Evolutionary conservation across 441 rosid species (phyloP).

Genomic region (Capsella rubella): DNA sequence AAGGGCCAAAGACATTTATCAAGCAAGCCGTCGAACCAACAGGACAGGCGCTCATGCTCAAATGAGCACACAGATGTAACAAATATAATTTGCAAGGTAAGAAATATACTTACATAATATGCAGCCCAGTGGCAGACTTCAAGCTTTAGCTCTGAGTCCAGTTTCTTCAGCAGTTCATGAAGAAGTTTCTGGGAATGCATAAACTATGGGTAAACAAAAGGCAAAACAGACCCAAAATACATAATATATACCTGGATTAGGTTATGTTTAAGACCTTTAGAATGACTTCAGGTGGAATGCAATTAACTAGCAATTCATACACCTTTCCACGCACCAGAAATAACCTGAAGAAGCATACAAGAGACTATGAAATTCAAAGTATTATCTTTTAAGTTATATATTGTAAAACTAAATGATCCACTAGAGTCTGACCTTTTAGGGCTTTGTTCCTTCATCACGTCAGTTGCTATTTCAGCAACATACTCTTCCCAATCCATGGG

Average conservation of each 20-base stretch:
- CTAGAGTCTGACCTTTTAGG: constrained; percentile 69
- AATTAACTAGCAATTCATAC: constrained; percentile 83
- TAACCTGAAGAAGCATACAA: constrained; percentile 59
- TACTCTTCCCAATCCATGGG: constrained; percentile 99
- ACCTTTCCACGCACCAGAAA: constrained; percentile 90
- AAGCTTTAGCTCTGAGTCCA: constrained; percentile 92
- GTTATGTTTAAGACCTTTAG: constrained; percentile 65
- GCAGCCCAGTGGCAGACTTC: constrained; percentile 97
- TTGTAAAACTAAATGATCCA: constrained; percentile 10
- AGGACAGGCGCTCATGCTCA: background rate
- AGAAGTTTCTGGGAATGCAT: constrained; percentile 65
- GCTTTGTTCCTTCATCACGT: constrained; percentile 94
- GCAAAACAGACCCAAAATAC: background rate
- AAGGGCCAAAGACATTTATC: constrained; percentile 13
- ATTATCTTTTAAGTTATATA: constrained; percentile 9
- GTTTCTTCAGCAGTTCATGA: constrained; percentile 77
- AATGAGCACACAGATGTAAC: background rate
- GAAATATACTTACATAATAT: constrained; percentile 70
- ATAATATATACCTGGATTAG: background rate
- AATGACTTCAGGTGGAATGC: constrained; percentile 85
- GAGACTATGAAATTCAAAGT: background rate
- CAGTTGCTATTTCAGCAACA: constrained; percentile 82
- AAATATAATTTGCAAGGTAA: background rate
- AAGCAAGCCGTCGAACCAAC: constrained; percentile 20
- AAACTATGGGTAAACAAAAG: constrained; percentile 21